These are phyloP conservation scores for Xylariaceae sp. DNA, from an alignment of 2,329 filamentous ascomycete genomes.

Conservation along the genomic window DNA sequence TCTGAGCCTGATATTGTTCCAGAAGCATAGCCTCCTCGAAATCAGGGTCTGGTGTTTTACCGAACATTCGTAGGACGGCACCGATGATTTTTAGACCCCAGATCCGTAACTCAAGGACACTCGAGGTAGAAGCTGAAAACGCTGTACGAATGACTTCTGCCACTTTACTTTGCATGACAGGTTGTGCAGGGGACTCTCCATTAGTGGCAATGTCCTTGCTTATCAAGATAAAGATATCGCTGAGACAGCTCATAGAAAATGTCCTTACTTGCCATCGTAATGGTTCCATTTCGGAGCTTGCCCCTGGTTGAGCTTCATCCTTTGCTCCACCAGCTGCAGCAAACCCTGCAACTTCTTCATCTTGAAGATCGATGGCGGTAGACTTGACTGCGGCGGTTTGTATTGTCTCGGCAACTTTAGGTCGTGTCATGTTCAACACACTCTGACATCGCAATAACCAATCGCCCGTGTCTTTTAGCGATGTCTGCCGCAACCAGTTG, in stretches of 20 bases:
- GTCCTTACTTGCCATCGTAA: constrained; percentile 93
- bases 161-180: constrained; percentile 74
- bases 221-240: constrained; percentile 75
- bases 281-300: constrained; percentile 70
- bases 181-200: constrained; percentile 72
- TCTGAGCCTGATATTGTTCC: constrained; percentile 98
- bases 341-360: constrained; percentile 96
- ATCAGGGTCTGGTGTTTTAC: constrained; percentile 90
- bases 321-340: constrained; percentile 64
- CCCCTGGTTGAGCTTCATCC: constrained; percentile 47
- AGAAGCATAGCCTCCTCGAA: constrained; percentile 95
- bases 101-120: constrained; percentile 82
- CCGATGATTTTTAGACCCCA: constrained; percentile 93
- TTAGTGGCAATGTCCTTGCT: constrained; percentile 74
- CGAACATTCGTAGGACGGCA: constrained; percentile 91
- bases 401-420: constrained; percentile 55
- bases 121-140: constrained; percentile 93
- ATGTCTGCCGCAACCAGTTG: constrained; percentile 92
- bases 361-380: constrained; percentile 73
- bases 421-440: constrained; percentile 82
- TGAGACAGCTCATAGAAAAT: constrained; percentile 86
- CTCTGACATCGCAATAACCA: constrained; percentile 89
- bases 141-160: constrained; percentile 95
- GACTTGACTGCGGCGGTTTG: constrained; percentile 44
- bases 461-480: constrained; percentile 69